Conservation (phyloP, 371 early-diverging fungal genomes). For the Zopfochytrium polystomum region DNA sequence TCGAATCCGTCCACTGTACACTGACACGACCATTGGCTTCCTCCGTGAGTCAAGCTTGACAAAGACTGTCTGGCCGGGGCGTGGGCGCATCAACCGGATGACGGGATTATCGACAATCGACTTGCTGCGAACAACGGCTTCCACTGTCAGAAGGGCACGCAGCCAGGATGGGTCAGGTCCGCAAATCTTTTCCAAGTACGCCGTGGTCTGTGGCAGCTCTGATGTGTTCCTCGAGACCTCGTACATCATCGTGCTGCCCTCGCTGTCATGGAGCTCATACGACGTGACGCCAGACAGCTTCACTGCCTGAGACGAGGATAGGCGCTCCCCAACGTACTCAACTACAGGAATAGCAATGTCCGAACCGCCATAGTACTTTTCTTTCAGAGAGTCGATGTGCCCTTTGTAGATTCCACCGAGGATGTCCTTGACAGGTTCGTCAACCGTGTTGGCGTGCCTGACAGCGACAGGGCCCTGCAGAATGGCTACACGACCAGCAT, state of each 20-base stretch:
- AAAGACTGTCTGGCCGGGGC: conserved; percentile 75
- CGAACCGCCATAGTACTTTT: conserved; percentile 70
- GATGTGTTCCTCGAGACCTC: conserved; percentile 52
- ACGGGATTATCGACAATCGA: conserved; percentile 71
- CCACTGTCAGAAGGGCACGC: conserved; percentile 79
- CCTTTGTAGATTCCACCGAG: conserved; percentile 82
- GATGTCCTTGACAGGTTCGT: conserved; percentile 89
- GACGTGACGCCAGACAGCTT: conserved; percentile 30
- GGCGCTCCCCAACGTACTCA: conserved; percentile 77
- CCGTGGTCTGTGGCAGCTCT: conserved; percentile 64
- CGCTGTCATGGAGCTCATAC: conserved; percentile 36
- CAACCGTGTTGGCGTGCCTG: conserved; percentile 67
- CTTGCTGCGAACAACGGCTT: conserved; percentile 75
- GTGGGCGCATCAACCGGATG: conserved; percentile 75
- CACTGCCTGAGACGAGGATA: conserved; percentile 28
- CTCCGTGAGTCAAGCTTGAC: conserved; percentile 52
- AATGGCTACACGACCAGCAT: conserved; percentile 89
- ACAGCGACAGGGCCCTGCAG: conserved; percentile 93
- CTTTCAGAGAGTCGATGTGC: conserved; percentile 74
- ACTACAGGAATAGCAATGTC: conserved; percentile 68
- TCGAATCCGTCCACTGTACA: conserved; percentile 49
- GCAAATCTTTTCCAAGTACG: conserved; percentile 73
- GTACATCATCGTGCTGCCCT: conserved; percentile 46
- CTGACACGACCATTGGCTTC: conserved; percentile 49
- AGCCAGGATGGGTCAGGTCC: conserved; percentile 78